Conservation (phyloP, 2,329 filamentous ascomycete species). For the Boeremia lycopersici region DNA sequence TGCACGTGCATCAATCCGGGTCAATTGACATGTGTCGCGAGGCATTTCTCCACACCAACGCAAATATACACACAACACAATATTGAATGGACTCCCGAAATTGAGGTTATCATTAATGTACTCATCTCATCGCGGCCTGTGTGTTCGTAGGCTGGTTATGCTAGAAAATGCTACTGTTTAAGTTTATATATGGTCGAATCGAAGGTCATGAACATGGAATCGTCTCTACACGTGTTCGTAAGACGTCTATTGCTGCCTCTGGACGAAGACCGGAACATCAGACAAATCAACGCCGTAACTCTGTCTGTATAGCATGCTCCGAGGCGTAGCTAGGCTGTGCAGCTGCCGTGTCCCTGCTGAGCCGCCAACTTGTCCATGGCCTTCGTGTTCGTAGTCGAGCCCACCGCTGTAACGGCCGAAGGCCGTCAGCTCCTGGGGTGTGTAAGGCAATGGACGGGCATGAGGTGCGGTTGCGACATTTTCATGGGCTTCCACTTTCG, state of each 20-base stretch:
- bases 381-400: constrained; percentile 44
- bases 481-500: constrained; percentile 7
- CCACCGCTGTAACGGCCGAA: constrained; percentile 48
- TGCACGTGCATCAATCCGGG: constrained; percentile 8
- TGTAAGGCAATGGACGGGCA: constrained; percentile 9
- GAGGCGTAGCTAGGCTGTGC: constrained; percentile 38
- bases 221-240: not conserved
- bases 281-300: constrained; percentile 42
- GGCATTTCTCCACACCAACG: constrained; percentile 4
- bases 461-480: constrained; percentile 6
- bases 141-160: not conserved
- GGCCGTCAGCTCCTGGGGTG: constrained; percentile 5
- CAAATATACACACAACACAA: not conserved
- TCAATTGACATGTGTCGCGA: not conserved
- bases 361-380: constrained; percentile 40
- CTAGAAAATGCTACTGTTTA: constrained; percentile 3
- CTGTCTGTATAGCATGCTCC: constrained; percentile 37
- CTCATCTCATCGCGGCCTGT: constrained; percentile 3
- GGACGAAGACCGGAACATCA: constrained; percentile 41
- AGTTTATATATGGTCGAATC: constrained; percentile 1
- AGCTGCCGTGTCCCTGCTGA: constrained; percentile 44
- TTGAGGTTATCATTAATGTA: not conserved
- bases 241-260: constrained; percentile 11
- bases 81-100: not conserved
- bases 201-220: constrained; percentile 8